These are phyloP conservation scores for Lentithecium fluviatile DNA, from an alignment of 495 filamentous ascomycete species.

Conservation along the genomic window DNA sequence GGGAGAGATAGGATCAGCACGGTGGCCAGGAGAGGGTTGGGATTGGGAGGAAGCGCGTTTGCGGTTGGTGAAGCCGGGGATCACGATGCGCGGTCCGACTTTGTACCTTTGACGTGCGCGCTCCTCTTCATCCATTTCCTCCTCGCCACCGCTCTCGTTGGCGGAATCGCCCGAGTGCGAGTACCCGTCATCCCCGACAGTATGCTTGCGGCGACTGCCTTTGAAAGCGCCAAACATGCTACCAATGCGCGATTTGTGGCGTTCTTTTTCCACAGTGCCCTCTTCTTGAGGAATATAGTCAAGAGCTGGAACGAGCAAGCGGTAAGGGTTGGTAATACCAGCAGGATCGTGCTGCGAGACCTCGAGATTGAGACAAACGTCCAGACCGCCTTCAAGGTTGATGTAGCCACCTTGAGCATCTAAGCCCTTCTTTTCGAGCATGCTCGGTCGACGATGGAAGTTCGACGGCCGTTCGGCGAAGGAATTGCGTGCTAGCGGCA, in stretches of 20 bases:
- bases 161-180: constrained; percentile 18
- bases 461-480: constrained; percentile 44
- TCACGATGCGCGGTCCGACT: constrained; percentile 28
- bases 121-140: constrained; percentile 25
- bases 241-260: constrained; percentile 22
- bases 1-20: not conserved
- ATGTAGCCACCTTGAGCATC: constrained; percentile 46
- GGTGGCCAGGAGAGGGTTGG: constrained; percentile 3
- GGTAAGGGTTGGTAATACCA: constrained; percentile 85
- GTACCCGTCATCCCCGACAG: constrained; percentile 26
- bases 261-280: constrained; percentile 7
- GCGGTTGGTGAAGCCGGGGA: constrained; percentile 15
- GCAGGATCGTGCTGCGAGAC: constrained; percentile 78
- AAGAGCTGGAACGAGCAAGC: constrained; percentile 78
- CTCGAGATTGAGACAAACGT: constrained; percentile 84
- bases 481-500: constrained; percentile 6
- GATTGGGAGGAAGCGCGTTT: constrained; percentile 10
- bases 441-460: constrained; percentile 74
- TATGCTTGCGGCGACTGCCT: not conserved
- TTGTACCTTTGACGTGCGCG: constrained; percentile 17
- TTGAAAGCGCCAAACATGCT: constrained; percentile 26
- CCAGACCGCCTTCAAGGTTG: constrained; percentile 74
- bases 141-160: constrained; percentile 12
- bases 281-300: constrained; percentile 46
- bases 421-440: constrained; percentile 59